A percentile compares a stretch with the other conserved stretches of the same genome.
phyloP scores from a whole-genome alignment of 2,329 filamentous ascomycete species.

The Incumbomyces delicatus region DNA sequence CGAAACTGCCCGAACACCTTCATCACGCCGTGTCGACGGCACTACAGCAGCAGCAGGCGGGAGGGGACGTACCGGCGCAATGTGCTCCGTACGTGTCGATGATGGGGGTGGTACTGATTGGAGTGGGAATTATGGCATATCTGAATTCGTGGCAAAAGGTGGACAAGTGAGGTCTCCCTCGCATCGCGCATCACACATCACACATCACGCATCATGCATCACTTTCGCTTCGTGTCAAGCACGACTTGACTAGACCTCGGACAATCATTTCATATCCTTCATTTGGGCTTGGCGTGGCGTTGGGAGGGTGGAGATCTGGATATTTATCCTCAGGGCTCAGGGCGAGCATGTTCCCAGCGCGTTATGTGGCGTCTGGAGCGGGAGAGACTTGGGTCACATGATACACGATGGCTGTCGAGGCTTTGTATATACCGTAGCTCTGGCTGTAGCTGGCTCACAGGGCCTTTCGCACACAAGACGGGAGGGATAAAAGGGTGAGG shows the following conservation, averaged over 20 bases:
- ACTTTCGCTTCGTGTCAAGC: background rate
- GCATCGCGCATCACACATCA: too few relatives aligned
- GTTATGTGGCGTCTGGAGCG: too few relatives aligned
- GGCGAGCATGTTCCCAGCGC: too few relatives aligned
- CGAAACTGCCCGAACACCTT: slow-evolving; percentile 29
- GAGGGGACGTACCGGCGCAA: slow-evolving; percentile 37
- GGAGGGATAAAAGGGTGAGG: background rate
- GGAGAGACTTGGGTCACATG: too few relatives aligned
- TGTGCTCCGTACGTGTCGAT: slow-evolving; percentile 70
- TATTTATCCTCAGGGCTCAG: background rate
- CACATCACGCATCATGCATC: too few relatives aligned
- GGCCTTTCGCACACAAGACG: too few relatives aligned
- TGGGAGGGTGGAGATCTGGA: background rate
- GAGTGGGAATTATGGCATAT: slow-evolving; percentile 77
- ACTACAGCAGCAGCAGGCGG: slow-evolving; percentile 32
- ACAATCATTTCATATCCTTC: slow-evolving; percentile 2
- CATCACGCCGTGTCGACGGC: slow-evolving; percentile 29
- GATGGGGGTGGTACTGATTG: slow-evolving; percentile 69
- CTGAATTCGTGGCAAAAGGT: slow-evolving; percentile 69
- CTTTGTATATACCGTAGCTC: slow-evolving; percentile 3
- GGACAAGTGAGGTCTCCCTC: slow-evolving; percentile 31
- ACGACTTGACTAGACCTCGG: background rate
- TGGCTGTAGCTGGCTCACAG: too few relatives aligned
- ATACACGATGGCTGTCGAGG: background rate
- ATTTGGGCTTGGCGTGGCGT: slow-evolving; percentile 2